A percentile compares a stretch with the other conserved stretches of the same genome.
phyloP scores from a whole-genome alignment of 305 asterid genomes.

The Fraxinus floribunda region DNA sequence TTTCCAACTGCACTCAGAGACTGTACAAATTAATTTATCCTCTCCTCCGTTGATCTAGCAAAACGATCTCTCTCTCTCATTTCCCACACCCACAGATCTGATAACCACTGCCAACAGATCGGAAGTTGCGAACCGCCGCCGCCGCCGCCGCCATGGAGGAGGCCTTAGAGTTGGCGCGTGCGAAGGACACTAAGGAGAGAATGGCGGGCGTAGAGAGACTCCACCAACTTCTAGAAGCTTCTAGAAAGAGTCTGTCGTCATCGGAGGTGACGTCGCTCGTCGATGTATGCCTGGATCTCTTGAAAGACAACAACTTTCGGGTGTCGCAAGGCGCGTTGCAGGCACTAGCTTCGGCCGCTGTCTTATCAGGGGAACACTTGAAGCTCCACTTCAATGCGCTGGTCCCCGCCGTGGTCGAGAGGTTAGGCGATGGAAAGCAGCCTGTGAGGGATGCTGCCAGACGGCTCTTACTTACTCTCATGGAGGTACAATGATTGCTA shows the following conservation, averaged over 20 bases:
- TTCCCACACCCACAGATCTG: slow-evolving; percentile 41
- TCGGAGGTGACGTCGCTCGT: slow-evolving; percentile 86
- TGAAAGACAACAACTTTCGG: slow-evolving; percentile 89
- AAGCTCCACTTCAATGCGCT: slow-evolving; percentile 95
- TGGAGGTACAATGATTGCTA: slow-evolving; percentile 63
- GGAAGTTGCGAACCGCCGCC: slow-evolving; percentile 25
- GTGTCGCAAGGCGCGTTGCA: slow-evolving; percentile 93
- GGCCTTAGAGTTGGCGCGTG: slow-evolving; percentile 88
- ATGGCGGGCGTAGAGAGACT: slow-evolving; percentile 98
- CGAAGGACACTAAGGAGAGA: slow-evolving; percentile 97
- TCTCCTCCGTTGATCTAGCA: slow-evolving; percentile 37
- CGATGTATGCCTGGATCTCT: slow-evolving; percentile 88
- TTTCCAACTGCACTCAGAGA: neutral
- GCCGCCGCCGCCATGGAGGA: slow-evolving; percentile 65
- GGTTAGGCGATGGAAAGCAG: slow-evolving; percentile 86
- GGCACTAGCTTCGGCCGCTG: slow-evolving; percentile 91
- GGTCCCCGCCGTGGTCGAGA: slow-evolving; percentile 92
- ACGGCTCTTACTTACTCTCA: slow-evolving; percentile 79
- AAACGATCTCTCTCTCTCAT: slow-evolving; percentile 22
- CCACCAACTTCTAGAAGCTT: slow-evolving; percentile 88
- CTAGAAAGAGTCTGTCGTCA: slow-evolving; percentile 64
- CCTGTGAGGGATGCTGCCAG: slow-evolving; percentile 96
- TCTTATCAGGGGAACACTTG: slow-evolving; percentile 88
- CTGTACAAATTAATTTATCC: slow-evolving; percentile 15
- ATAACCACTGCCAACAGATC: slow-evolving; percentile 44